phyloP scores from a whole-genome alignment of 805 yeast genomes.

The Metschnikowia matae region DNA sequence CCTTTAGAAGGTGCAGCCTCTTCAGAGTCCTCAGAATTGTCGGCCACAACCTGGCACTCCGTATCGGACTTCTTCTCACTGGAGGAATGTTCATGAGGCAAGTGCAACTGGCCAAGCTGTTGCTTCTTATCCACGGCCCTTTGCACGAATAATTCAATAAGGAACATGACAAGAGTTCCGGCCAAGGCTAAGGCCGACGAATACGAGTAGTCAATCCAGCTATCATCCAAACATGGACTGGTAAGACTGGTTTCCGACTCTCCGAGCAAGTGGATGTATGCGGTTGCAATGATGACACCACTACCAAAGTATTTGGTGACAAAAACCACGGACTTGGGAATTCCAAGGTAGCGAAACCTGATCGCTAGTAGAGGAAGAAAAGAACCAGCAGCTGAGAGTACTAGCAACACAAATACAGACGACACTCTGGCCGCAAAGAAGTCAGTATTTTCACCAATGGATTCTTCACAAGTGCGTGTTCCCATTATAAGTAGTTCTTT shows the following conservation, averaged over 20 bases:
- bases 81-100: neutral
- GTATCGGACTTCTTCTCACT: neutral
- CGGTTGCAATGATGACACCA: slow-evolving; percentile 36
- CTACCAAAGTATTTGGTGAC: slow-evolving; percentile 29
- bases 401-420: slow-evolving; percentile 30
- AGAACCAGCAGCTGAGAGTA: slow-evolving; percentile 27
- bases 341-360: slow-evolving; percentile 17
- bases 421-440: slow-evolving; percentile 25
- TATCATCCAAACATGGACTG: slow-evolving; percentile 28
- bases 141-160: slow-evolving; percentile 22
- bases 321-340: slow-evolving; percentile 27
- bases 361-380: slow-evolving; percentile 28
- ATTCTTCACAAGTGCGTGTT: neutral
- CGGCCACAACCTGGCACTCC: neutral
- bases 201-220: slow-evolving; percentile 28
- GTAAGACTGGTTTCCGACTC: slow-evolving; percentile 25
- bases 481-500: neutral
- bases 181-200: slow-evolving; percentile 31
- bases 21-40: neutral
- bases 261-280: slow-evolving; percentile 32
- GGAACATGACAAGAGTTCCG: slow-evolving; percentile 29
- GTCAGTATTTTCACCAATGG: slow-evolving; percentile 7
- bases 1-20: neutral
- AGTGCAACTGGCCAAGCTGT: neutral
- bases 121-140: slow-evolving; percentile 8